Evolutionary conservation across 768 basidiomycete species (phyloP).

Genomic region (Mycena filopes): DNA sequence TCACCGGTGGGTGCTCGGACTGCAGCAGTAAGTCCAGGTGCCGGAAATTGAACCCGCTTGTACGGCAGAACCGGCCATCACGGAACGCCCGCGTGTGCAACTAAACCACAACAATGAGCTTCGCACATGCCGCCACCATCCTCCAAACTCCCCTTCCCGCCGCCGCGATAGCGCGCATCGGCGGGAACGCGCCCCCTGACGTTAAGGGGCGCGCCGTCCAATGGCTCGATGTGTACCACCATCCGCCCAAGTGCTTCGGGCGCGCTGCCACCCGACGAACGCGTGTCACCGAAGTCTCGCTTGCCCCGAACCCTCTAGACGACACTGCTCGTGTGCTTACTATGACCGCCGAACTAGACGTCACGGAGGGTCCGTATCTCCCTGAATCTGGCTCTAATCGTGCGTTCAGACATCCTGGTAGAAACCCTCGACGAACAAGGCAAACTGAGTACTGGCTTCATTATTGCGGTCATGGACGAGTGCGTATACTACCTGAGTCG

Average conservation of each 20-base stretch:
- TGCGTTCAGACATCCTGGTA: too few species aligned
- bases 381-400: too few species aligned
- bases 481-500: constrained; percentile 35
- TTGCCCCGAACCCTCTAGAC: constrained; percentile 15
- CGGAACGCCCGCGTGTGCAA: background rate
- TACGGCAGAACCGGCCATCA: background rate
- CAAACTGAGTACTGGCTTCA: constrained; percentile 53
- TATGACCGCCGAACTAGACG: constrained; percentile 54
- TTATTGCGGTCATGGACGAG: constrained; percentile 59
- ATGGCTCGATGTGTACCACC: constrained; percentile 48
- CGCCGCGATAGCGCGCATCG: constrained; percentile 39
- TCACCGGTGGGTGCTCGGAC: too few species aligned
- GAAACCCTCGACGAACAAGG: constrained; percentile 57
- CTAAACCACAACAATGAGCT: background rate
- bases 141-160: constrained; percentile 36
- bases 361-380: constrained; percentile 61
- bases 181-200: constrained; percentile 48
- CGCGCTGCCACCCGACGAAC: constrained; percentile 6
- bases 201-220: constrained; percentile 51
- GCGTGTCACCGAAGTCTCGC: constrained; percentile 25
- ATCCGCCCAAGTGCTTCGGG: constrained; percentile 34
- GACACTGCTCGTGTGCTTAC: constrained; percentile 29
- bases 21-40: too few species aligned
- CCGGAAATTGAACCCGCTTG: too few species aligned
- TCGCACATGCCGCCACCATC: constrained; percentile 14